These are phyloP conservation scores for Hypoxylon intermedium DNA, from an alignment of 495 filamentous ascomycete genomes.

Conservation along the genomic window DNA sequence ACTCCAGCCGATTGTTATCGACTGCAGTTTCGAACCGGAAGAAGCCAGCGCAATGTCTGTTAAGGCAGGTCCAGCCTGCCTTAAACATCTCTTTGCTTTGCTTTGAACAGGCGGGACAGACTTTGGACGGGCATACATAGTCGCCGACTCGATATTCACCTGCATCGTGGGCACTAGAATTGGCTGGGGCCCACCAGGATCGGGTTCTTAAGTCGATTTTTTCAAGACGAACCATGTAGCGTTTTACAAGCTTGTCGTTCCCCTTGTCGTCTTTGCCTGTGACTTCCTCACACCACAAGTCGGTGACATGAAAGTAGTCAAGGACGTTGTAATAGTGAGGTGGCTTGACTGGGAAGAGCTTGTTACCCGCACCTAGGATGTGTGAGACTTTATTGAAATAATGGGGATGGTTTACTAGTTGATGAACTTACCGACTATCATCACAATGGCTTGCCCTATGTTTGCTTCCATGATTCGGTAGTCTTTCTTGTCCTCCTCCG, in stretches of 20 bases:
- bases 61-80: conserved; percentile 74
- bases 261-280: conserved; percentile 19
- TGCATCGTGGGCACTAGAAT: conserved; percentile 3
- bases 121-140: conserved; percentile 13
- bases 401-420: not conserved
- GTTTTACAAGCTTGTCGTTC: conserved; percentile 43
- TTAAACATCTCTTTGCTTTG: conserved; percentile 50
- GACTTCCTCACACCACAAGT: conserved; percentile 73
- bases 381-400: conserved; percentile 5
- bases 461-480: conserved; percentile 48
- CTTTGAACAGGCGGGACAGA: conserved; percentile 37
- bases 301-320: conserved; percentile 73
- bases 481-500: conserved; percentile 43
- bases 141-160: conserved; percentile 20
- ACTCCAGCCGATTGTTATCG: conserved; percentile 53
- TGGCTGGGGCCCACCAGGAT: conserved; percentile 72
- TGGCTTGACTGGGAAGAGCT: conserved; percentile 58
- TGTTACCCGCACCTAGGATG: conserved; percentile 59
- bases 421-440: conserved; percentile 64
- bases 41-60: conserved; percentile 62
- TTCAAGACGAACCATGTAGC: conserved; percentile 71
- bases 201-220: conserved; percentile 64
- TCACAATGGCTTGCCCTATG: conserved; percentile 48
- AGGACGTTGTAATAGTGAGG: conserved; percentile 74
- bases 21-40: conserved; percentile 55